Evolutionary conservation across 208 protist genomes (phyloP), one percentile per base, ranked within the genome.

Genomic region (Trypanosoma rangeli): DNA sequence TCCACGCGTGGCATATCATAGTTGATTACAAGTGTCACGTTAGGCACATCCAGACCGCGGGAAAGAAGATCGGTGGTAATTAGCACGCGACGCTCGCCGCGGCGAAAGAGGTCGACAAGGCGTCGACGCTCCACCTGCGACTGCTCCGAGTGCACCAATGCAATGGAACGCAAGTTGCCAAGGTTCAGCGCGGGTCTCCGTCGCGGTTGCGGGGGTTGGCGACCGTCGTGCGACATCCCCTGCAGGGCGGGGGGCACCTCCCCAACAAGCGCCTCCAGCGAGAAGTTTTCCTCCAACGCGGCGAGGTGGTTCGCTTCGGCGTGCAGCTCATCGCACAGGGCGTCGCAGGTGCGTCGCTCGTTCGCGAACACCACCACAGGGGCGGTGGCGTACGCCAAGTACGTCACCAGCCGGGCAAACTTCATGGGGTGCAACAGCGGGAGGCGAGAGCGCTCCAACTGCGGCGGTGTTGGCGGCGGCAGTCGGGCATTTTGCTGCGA

Each of bases 61-160:
- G 95, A 90, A 18, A 94, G 87, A 12, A 99, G 53, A 79, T 99
- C 98, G 1, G 99, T 99, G 1, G 98, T 98, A 56, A 99, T 92
- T 3, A 99, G 86, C 26, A 99, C 98, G 33, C 93, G 83, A 3
- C 85, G 85, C 68, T 97, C 83, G 5, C 97, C 97, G 5, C 73
- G 62, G 53, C 97, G 80, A 80, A 99, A 99, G 39, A 92, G 83
- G 16, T 87, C 61, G 70, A 99, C 97, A 61, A 99, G 98, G 29
- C 79, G 78, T 52, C 97, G 89, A 33, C 99, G 86, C 85, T 99
- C 87, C 13, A 50, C 29, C 68, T 93, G 90, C 42, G 84, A 87
- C 35, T 94, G 68, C 56, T 89, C 86, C 20, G 90, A 77, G 75
- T 95, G 90, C n/a, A 94, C 85, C 5, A 88, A 68, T 4, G 86